Conservation (phyloP, 129 eudicot genomes). For the Chrysanthemum lavandulifolium region DNA sequence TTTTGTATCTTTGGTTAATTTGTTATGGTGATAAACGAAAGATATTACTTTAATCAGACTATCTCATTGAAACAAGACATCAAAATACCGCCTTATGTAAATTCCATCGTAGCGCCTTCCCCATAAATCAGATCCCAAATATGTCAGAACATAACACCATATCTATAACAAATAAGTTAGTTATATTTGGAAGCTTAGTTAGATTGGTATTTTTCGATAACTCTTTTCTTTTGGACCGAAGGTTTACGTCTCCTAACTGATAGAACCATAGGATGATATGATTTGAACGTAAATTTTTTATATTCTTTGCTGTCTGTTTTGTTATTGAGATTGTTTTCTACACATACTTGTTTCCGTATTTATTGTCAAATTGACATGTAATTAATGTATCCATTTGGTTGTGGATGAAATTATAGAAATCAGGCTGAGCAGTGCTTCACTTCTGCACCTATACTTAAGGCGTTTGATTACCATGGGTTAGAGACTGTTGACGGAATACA, state of each 20-base stretch:
- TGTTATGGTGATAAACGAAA: slow-evolving; percentile 80
- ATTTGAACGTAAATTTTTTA: background rate
- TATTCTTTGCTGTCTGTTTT: background rate
- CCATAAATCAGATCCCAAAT: slow-evolving; percentile 1
- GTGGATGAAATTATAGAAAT: slow-evolving; percentile 31
- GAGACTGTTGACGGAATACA: slow-evolving; percentile 64
- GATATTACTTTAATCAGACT: slow-evolving; percentile 46
- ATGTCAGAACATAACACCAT: background rate
- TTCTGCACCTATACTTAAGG: slow-evolving; percentile 65
- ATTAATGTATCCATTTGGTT: background rate
- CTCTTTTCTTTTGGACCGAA: no score
- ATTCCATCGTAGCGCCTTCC: background rate
- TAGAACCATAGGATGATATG: background rate
- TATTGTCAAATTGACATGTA: slow-evolving; percentile 2
- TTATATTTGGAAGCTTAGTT: no score
- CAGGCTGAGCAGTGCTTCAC: slow-evolving; percentile 41
- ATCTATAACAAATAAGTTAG: no score
- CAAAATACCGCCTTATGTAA: slow-evolving; percentile 28
- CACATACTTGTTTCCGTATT: background rate
- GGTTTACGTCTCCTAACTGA: no score
- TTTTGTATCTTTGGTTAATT: slow-evolving; percentile 79
- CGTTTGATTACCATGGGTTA: slow-evolving; percentile 39
- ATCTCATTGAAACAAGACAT: no score
- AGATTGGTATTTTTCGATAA: no score
- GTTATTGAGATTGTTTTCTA: background rate